Evolutionary conservation across 768 basidiomycete genomes (phyloP).

Genomic region (Xerocomus spinulosus): DNA sequence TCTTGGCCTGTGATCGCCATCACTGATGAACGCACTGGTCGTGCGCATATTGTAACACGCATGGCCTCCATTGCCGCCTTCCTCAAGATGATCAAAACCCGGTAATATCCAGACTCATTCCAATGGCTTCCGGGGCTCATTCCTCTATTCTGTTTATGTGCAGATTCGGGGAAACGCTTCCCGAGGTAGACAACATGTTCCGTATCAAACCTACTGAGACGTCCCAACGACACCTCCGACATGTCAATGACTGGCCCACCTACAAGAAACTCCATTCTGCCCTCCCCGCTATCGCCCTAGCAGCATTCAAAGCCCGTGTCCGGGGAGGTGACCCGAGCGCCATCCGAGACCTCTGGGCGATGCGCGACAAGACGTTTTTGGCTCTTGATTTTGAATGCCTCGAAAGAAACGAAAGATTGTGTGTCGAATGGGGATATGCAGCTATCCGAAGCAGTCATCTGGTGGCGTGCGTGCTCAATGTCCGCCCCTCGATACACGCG

Average conservation of each 20-base stretch:
- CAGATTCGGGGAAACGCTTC: slow-evolving; percentile 71
- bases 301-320: slow-evolving; percentile 62
- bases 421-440: slow-evolving; percentile 81
- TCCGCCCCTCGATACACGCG: neutral
- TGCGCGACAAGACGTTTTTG: slow-evolving; percentile 68
- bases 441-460: slow-evolving; percentile 70
- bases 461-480: slow-evolving; percentile 48
- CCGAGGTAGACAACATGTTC: slow-evolving; percentile 68
- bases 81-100: slow-evolving; percentile 80
- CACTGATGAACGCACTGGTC: slow-evolving; percentile 67
- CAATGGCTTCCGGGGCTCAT: neutral
- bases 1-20: slow-evolving; percentile 81
- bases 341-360: slow-evolving; percentile 63
- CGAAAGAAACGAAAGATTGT: slow-evolving; percentile 64
- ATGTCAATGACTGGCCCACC: slow-evolving; percentile 58
- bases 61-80: slow-evolving; percentile 68
- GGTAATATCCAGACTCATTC: slow-evolving; percentile 34
- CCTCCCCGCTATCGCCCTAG: slow-evolving; percentile 62
- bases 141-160: neutral
- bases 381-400: slow-evolving; percentile 73
- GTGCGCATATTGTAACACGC: slow-evolving; percentile 77
- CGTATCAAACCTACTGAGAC: slow-evolving; percentile 67
- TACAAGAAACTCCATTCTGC: slow-evolving; percentile 71
- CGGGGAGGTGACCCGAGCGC: slow-evolving; percentile 61
- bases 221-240: slow-evolving; percentile 60